Evolutionary conservation across 148 eudicot species (phyloP).

Genomic region (Rhododendron kiyosumense): DNA sequence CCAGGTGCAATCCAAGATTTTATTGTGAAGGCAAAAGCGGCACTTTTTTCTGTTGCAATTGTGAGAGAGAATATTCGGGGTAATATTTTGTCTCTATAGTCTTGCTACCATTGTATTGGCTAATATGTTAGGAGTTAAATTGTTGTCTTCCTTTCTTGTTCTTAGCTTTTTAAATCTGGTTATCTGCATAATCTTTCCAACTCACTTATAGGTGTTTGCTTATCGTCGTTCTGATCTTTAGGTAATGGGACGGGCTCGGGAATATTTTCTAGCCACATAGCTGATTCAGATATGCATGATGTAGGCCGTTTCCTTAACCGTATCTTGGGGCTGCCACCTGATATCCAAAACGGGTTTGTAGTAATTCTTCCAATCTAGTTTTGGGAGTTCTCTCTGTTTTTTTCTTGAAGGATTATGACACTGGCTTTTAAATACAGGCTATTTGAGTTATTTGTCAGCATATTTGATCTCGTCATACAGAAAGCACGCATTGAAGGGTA

Average conservation of each 20-base stretch:
- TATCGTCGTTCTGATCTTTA: neutral
- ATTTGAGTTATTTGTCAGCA: conserved; percentile 82
- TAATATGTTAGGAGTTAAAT: neutral
- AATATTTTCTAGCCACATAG: conserved; percentile 69
- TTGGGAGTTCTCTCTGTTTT: neutral
- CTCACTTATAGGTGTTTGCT: neutral
- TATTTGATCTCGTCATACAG: conserved; percentile 65
- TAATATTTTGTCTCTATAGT: conserved; percentile 20
- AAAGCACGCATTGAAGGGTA: conserved; percentile 86
- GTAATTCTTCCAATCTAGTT: neutral
- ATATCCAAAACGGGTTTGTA: conserved; percentile 78
- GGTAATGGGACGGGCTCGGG: conserved; percentile 75
- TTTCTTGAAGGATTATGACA: neutral
- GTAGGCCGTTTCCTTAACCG: conserved; percentile 94
- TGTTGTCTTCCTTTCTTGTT: neutral
- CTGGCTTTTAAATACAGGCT: conserved; percentile 41
- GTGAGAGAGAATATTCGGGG: conserved; percentile 67
- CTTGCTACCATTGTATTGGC: neutral
- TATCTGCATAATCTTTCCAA: neutral
- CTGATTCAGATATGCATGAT: conserved; percentile 94
- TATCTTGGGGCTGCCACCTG: conserved; percentile 85
- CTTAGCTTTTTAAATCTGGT: neutral
- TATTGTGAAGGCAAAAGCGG: conserved; percentile 73
- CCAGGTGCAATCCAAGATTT: conserved; percentile 75
- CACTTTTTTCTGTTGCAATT: conserved; percentile 90